Conservation (phyloP, 2,329 filamentous ascomycete genomes). For the Penicillium sp. region DNA sequence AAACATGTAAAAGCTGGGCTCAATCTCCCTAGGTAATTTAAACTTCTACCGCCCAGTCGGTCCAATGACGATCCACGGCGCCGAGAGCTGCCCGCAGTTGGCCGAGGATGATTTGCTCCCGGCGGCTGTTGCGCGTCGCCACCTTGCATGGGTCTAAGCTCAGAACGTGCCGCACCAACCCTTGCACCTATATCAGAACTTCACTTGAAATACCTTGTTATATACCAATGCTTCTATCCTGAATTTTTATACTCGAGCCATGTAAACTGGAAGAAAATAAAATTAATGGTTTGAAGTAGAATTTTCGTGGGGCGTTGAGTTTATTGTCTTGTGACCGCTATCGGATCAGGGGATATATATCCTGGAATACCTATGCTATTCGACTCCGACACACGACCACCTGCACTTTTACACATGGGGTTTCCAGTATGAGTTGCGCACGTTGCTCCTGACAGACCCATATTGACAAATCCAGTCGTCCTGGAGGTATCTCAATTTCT, state of each 20-base stretch:
- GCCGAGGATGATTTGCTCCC: constrained; percentile 25
- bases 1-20: not conserved
- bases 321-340: not conserved
- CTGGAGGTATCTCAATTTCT: not conserved
- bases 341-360: not conserved
- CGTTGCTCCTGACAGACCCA: not conserved
- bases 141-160: constrained; percentile 19
- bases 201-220: not conserved
- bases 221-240: not conserved
- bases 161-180: constrained; percentile 15
- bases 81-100: constrained; percentile 19
- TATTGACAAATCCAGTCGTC: too few relatives aligned
- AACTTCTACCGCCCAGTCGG: constrained; percentile 23
- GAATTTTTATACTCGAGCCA: not conserved
- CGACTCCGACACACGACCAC: not conserved
- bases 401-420: too few relatives aligned
- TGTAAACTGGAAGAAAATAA: not conserved
- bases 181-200: not conserved
- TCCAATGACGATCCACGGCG: constrained; percentile 24
- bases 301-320: too few relatives aligned
- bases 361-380: not conserved
- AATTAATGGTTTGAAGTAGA: too few relatives aligned
- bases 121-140: constrained; percentile 23
- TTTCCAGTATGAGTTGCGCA: not conserved
- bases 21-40: constrained; percentile 5